phyloP scores from a whole-genome alignment of 78 protist genomes.

The Dictyostelium capitatum region DNA sequence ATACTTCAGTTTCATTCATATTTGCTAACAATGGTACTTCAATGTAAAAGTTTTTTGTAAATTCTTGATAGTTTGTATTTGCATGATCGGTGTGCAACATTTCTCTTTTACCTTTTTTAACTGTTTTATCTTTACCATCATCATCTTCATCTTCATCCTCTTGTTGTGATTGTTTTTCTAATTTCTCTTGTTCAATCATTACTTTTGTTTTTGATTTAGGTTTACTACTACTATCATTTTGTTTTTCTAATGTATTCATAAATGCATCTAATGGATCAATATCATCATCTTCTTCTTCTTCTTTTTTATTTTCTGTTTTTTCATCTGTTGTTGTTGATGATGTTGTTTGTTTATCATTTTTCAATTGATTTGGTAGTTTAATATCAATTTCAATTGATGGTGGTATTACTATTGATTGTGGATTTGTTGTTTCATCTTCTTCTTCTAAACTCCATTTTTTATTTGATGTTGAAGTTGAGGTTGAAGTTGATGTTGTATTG shows the following conservation, averaged over 20 bases:
- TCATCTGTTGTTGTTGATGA: neutral
- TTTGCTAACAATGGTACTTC: slow-evolving; percentile 88
- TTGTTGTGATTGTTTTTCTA: slow-evolving; percentile 28
- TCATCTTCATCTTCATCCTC: slow-evolving; percentile 59
- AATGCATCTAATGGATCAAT: slow-evolving; percentile 91
- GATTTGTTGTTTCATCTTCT: slow-evolving; percentile 28
- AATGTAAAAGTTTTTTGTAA: slow-evolving; percentile 93
- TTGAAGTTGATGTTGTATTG: neutral
- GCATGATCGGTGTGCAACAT: slow-evolving; percentile 91
- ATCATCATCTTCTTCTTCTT: slow-evolving; percentile 85
- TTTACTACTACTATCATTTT: neutral
- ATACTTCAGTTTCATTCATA: slow-evolving; percentile 89
- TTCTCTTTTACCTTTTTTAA: slow-evolving; percentile 56
- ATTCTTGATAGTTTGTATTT: slow-evolving; percentile 84
- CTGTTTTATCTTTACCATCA: slow-evolving; percentile 64
- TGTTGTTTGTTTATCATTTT: neutral
- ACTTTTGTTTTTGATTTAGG: slow-evolving; percentile 8
- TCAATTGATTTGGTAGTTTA: neutral
- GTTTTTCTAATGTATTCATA: slow-evolving; percentile 78
- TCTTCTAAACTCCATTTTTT: slow-evolving; percentile 75
- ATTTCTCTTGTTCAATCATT: slow-evolving; percentile 21
- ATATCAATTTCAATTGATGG: neutral
- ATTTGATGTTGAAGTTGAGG: neutral
- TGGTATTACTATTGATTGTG: neutral
- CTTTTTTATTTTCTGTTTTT: neutral